A percentile compares a stretch with the other conserved stretches of the same genome.
Conservation (phyloP, 225 moss, liverwort and hornwort species). For the Bryum argenteum region DNA sequence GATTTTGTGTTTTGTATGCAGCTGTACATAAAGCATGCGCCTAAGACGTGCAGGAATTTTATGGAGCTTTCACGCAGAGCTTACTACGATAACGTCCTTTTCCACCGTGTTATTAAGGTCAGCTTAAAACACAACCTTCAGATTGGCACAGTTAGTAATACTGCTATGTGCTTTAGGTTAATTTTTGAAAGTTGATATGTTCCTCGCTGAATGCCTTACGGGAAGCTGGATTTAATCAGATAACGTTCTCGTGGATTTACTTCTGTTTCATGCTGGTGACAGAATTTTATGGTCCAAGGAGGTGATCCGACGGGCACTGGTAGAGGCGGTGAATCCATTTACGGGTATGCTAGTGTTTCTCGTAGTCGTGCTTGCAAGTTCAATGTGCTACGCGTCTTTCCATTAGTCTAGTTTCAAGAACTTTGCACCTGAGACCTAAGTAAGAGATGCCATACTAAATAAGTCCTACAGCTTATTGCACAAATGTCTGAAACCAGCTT, state of each 20-base stretch:
- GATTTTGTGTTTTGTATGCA: slow-evolving; percentile 40
- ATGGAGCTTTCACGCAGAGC: slow-evolving; percentile 89
- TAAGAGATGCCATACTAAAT: not conserved
- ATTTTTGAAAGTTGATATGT: not conserved
- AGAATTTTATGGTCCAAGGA: slow-evolving; percentile 98
- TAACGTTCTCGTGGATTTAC: slow-evolving; percentile 6
- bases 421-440: not conserved
- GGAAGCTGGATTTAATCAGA: not conserved
- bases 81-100: slow-evolving; percentile 88
- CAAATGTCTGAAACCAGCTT: not conserved
- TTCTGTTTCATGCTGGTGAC: slow-evolving; percentile 23
- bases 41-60: slow-evolving; percentile 92
- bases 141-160: not conserved
- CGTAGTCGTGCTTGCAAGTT: not conserved
- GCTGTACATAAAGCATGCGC: slow-evolving; percentile 91
- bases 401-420: not conserved
- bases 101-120: slow-evolving; percentile 98
- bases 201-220: not conserved
- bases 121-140: slow-evolving; percentile 10
- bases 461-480: not conserved
- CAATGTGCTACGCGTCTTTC: not conserved
- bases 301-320: slow-evolving; percentile 98
- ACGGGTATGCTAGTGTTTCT: slow-evolving; percentile 57
- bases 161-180: not conserved
- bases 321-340: slow-evolving; percentile 99